Evolutionary conservation across 2,329 filamentous ascomycete species (phyloP), one percentile per base, ranked within the genome.

Genomic region (Calonectria multiphialidica): DNA sequence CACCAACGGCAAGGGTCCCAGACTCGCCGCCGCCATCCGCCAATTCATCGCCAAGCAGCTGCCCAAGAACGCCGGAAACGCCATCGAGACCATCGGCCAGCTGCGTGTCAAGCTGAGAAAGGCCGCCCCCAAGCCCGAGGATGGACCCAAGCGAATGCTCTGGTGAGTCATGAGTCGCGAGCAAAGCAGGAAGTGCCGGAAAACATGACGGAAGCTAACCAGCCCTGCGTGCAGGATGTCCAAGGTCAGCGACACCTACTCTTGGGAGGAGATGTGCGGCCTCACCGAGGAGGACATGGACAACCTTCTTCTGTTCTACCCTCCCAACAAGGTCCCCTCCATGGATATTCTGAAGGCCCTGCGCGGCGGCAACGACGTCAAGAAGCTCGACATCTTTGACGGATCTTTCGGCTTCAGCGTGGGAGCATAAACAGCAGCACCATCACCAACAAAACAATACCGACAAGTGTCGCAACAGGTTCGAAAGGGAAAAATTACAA

Each of bases 1-100:
- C 86, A 99, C 97, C 42, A 99, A 98, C 82, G 97, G 97, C 65
- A 98, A 98, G 82, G 97, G 97, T 0, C 97, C 97, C 0, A 93
- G 96, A 81, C 86, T 99, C 75, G 97, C 97, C 12, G 96, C 95
- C 77, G 92, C 96, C 59, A 94, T 99, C 63, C 88, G 96, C 66
- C 90, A 93, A 81, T 91, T 94, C 81, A 98, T 99, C 75, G 96
- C 95, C 21, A 89, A 87, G 23, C 88, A 88, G 61, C 85, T 99
- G 69, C 97, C 97, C 1, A 85, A 87, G 21, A 95, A 97, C 76
- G 93, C 94, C 35, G 97, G 97, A 10, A 91, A 93, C 61, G 97
- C 97, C 8, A 96, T 99, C 72, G 90, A 94, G 83, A 93, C 93
- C 75, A 94, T 98, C 35, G 97, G 97, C 1, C 88, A 90, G 80